phyloP scores from a whole-genome alignment of 169 alveolate genomes.

The Plasmodium gaboni region DNA sequence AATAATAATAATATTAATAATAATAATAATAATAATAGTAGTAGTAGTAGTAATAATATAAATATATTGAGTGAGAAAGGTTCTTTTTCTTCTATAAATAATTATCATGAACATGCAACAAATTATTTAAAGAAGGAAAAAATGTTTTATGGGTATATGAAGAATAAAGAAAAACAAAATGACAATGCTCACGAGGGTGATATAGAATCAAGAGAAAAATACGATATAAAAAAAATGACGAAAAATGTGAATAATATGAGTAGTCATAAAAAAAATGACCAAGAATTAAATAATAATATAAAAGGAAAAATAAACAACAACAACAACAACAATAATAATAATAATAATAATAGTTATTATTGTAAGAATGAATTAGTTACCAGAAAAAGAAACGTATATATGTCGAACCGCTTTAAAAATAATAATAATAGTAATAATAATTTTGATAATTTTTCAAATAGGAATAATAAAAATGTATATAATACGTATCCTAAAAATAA shows the following conservation, averaged over 20 bases:
- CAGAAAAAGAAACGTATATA: neutral
- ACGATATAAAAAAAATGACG: neutral
- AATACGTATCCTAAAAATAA: no score
- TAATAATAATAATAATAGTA: no score
- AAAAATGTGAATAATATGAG: neutral
- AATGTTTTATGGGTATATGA: neutral
- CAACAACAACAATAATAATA: neutral
- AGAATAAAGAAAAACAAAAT: slow-evolving; percentile 10
- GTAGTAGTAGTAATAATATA: no score
- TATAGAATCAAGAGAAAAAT: neutral
- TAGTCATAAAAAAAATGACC: neutral
- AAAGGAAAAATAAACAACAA: neutral
- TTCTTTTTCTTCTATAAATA: no score
- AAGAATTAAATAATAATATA: neutral
- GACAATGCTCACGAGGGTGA: neutral
- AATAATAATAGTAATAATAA: neutral
- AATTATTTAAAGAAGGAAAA: neutral
- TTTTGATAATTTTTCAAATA: no score
- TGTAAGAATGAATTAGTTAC: neutral
- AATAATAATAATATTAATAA: no score
- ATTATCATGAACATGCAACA: no score
- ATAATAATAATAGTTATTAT: neutral
- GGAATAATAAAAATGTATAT: no score
- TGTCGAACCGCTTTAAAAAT: neutral
- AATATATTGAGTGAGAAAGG: no score